Base-by-base conservation (phyloP, 2,329 filamentous ascomycete genomes). In the Phaeosphaeriaceae sp. region DNA sequence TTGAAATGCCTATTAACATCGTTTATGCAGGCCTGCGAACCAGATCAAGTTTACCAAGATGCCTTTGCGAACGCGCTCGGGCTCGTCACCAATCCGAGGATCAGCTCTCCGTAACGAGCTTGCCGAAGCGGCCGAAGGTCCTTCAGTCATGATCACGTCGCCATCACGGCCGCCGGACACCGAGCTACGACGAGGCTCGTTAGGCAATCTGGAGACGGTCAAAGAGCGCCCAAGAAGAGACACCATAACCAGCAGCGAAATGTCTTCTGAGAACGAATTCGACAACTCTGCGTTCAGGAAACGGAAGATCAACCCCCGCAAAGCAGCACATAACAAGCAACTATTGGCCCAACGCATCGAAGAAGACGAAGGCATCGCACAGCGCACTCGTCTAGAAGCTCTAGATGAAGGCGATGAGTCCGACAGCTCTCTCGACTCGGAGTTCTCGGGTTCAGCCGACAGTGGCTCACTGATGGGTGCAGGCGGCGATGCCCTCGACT, bases 11-110 rank as follows among this genome's bases (percentile, higher is more conserved):
- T 36, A 47, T 55, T 63, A 33, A 61, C 45, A n/a, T 31, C 41
- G 13, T 7, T 4, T 9, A 27, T n/a, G n/a, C 40, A 72, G 90
- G 53, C 90, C 91, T 46, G 90, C 90, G 2, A 92, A 96, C 74
- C 92, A 96, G 76, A 97, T 98, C 75, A 93, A 94, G 73, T 99
- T 99, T 78, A 88, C 91, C 49, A 98, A 98, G 79, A 94, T 97
- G 91, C 94, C 95, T 1, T 85, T 97, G 45, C 87, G 93, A 27
- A 88, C 88, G 65, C 88, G 94, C 55, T 91, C 93, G 24, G 94
- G 92, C 11, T 97, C 93, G 0, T 97, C 94, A 48, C 94, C 94
- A 3, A 88, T 91, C 40, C 75, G 66, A 21, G 73, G 74, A 40
- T 77, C 75, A 13, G 67, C 72, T 20, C 55, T 77, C 36, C 89